Percentiles rank a stretch among this genome's conserved stretches.
phyloP scores from a whole-genome alignment of 2,329 filamentous ascomycete genomes.

The Chalaropsis thielavioides region DNA sequence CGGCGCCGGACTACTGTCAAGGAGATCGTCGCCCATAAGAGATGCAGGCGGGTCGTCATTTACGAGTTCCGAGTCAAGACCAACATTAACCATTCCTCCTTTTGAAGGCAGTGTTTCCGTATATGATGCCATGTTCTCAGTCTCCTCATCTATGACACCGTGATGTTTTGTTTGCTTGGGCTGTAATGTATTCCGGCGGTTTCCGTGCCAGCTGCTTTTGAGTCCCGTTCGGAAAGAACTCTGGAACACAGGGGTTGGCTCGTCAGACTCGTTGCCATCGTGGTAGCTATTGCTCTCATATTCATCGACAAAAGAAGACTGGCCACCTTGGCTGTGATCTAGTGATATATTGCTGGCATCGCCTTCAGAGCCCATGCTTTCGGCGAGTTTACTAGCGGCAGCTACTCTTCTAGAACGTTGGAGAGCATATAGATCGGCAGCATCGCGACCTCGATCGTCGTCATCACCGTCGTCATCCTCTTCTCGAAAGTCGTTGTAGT shows the following conservation, averaged over 20 bases:
- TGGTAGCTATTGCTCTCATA: slow-evolving; percentile 17
- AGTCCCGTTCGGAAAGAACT: slow-evolving; percentile 32
- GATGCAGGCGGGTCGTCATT: slow-evolving; percentile 43
- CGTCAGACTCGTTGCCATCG: slow-evolving; percentile 20
- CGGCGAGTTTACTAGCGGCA: slow-evolving; percentile 65
- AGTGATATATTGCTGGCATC: slow-evolving; percentile 45
- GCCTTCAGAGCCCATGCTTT: slow-evolving; percentile 71
- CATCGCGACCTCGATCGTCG: slow-evolving; percentile 75
- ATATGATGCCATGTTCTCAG: slow-evolving; percentile 27
- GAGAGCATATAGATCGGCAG: slow-evolving; percentile 85
- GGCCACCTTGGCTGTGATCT: slow-evolving; percentile 30
- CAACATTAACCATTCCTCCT: slow-evolving; percentile 73
- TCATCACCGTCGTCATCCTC: slow-evolving; percentile 90
- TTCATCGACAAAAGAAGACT: slow-evolving; percentile 25
- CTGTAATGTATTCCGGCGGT: slow-evolving; percentile 1
- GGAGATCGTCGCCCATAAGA: slow-evolving; percentile 36
- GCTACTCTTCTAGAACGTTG: slow-evolving; percentile 83
- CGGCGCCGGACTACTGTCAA: slow-evolving; percentile 41
- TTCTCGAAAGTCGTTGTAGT: slow-evolving; percentile 78
- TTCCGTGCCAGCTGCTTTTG: slow-evolving; percentile 49
- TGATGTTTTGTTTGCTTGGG: slow-evolving; percentile 13
- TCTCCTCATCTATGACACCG: slow-evolving; percentile 29
- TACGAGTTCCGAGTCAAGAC: slow-evolving; percentile 54
- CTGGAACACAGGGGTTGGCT: slow-evolving; percentile 11
- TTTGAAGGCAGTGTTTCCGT: slow-evolving; percentile 24